Evolutionary conservation across 257 asterid genomes (phyloP).

Genomic region (Anisodus tanguticus): DNA sequence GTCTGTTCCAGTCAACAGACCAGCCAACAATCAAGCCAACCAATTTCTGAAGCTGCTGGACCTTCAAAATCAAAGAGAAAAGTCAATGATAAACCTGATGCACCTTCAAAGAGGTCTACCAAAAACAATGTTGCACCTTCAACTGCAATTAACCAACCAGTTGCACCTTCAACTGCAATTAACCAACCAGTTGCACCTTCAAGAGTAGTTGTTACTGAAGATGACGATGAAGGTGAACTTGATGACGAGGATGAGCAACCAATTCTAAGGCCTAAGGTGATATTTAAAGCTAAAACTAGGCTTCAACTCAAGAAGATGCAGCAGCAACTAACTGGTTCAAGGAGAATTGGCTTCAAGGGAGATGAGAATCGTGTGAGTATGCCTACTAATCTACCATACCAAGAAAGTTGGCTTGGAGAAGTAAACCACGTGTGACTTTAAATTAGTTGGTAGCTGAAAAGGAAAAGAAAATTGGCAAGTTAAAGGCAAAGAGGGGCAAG

Average conservation of each 20-base stretch:
- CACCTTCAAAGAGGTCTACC: no score
- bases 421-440: background rate
- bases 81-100: no score
- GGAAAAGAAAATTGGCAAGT: background rate
- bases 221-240: no score
- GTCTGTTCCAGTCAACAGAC: background rate
- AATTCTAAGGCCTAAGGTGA: background rate
- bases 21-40: no score
- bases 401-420: background rate
- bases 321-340: background rate
- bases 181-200: no score
- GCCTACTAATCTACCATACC: background rate
- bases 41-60: no score
- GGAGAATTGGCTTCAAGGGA: background rate
- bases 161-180: no score
- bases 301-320: background rate
- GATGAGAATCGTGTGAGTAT: background rate
- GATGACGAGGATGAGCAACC: no score
- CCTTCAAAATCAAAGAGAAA: background rate
- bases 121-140: no score
- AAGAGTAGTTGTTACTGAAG: no score
- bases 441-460: background rate
- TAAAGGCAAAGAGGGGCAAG: background rate
- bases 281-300: background rate
- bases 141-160: no score